phyloP scores from a whole-genome alignment of 148 eudicot genomes.

The Fagopyrum homotropicum region DNA sequence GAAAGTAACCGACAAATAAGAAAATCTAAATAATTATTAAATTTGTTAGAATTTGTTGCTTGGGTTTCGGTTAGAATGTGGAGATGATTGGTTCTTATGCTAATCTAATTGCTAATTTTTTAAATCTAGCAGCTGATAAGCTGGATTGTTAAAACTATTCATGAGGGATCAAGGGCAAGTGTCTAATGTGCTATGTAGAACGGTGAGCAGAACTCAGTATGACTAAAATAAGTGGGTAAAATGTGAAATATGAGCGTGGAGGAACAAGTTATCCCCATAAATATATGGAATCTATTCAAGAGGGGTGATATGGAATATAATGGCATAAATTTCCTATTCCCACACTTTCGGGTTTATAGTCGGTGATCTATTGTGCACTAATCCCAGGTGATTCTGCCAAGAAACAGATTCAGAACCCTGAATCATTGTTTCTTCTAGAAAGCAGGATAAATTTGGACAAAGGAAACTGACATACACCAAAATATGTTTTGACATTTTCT shows the following conservation, averaged over 20 bases:
- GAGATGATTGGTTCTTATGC: no score
- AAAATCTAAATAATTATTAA: no score
- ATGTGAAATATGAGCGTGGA: not conserved
- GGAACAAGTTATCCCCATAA: not conserved
- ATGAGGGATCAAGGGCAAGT: not conserved
- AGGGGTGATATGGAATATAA: not conserved
- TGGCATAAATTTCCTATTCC: not conserved
- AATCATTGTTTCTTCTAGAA: not conserved
- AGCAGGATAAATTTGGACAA: not conserved
- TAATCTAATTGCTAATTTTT: no score
- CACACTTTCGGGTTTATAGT: not conserved
- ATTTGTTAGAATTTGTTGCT: no score
- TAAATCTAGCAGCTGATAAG: no score
- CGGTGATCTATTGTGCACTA: not conserved
- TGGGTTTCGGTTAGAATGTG: no score
- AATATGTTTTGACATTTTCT: not conserved
- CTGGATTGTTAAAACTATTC: not conserved
- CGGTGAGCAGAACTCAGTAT: no score
- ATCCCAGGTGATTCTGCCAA: not conserved
- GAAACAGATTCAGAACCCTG: not conserved
- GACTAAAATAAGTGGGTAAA: not conserved
- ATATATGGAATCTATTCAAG: not conserved
- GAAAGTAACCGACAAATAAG: no score
- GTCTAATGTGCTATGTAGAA: not conserved
- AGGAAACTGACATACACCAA: not conserved